Evolutionary conservation across 345 rosid species (phyloP).

Genomic region (Citrus cavaleriei): DNA sequence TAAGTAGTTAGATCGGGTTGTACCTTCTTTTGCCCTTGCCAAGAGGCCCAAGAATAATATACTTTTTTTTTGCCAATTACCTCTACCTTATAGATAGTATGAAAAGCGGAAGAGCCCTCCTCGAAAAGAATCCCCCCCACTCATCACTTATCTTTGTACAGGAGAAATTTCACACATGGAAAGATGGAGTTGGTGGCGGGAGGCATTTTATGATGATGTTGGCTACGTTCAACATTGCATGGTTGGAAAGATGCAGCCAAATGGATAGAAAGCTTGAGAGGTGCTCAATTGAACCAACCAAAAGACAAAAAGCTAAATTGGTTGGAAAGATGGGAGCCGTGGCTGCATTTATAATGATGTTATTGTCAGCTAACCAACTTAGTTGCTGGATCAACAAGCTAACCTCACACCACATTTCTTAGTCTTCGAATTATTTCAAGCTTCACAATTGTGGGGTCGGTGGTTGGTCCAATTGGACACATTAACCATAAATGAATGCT

Average conservation of each 20-base stretch:
- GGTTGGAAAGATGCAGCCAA: background rate
- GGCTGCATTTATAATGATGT: background rate
- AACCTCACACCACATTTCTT: background rate
- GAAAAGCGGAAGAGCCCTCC: too few relatives aligned
- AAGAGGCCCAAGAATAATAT: too few relatives aligned
- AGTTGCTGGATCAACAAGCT: background rate
- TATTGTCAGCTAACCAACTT: background rate
- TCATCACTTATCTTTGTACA: too few relatives aligned
- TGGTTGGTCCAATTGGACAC: background rate
- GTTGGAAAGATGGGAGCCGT: too few relatives aligned
- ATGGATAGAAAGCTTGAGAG: background rate
- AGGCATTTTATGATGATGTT: too few relatives aligned
- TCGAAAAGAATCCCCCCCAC: too few relatives aligned
- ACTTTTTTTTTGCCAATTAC: too few relatives aligned
- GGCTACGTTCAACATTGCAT: background rate
- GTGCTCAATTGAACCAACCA: background rate
- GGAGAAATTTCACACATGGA: too few relatives aligned
- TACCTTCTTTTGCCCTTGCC: too few relatives aligned
- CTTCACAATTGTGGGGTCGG: background rate
- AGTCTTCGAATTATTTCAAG: background rate
- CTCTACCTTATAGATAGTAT: too few relatives aligned
- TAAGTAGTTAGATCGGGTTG: too few relatives aligned
- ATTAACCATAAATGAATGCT: background rate
- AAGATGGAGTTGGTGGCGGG: too few relatives aligned
- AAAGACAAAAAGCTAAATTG: background rate